Percentiles rank a stretch among this genome's conserved stretches.
These are phyloP conservation scores for Pyronema domesticum DNA, from an alignment of 495 filamentous ascomycete species.

Conservation along the genomic window DNA sequence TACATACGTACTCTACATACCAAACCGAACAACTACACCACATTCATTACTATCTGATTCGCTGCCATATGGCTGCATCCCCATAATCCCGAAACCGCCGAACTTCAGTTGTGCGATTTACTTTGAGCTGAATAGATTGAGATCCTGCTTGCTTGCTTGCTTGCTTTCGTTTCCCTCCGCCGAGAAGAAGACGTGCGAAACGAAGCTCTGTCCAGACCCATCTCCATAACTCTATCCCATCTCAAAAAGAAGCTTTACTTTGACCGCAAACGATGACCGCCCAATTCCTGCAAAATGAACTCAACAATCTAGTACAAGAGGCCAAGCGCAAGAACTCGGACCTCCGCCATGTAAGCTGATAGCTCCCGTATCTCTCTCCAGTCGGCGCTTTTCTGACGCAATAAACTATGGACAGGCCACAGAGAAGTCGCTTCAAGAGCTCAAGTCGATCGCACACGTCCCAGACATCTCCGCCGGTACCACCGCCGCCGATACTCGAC, in stretches of 20 bases:
- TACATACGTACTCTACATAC: too few relatives aligned
- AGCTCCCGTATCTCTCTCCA: background rate
- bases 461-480: slow-evolving; percentile 69
- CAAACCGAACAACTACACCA: too few relatives aligned
- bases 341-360: slow-evolving; percentile 50
- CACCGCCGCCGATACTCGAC: background rate
- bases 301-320: slow-evolving; percentile 84
- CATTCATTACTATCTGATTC: too few relatives aligned
- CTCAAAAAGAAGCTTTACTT: background rate
- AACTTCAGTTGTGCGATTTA: too few relatives aligned
- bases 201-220: too few relatives aligned
- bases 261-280: slow-evolving; percentile 50
- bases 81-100: too few relatives aligned
- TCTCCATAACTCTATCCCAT: background rate
- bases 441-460: slow-evolving; percentile 68
- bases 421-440: slow-evolving; percentile 79
- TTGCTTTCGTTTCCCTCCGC: too few relatives aligned
- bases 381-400: slow-evolving; percentile 8
- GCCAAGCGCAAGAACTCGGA: slow-evolving; percentile 86
- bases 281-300: slow-evolving; percentile 74
- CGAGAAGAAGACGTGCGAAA: too few relatives aligned
- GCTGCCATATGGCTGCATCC: too few relatives aligned
- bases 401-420: slow-evolving; percentile 45
- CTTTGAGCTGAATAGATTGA: too few relatives aligned
- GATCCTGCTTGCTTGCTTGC: too few relatives aligned